A percentile compares a stretch with the other conserved stretches of the same genome.
Conservation (phyloP, 1,284 basidiomycete species). For the Waitea zeae region DNA sequence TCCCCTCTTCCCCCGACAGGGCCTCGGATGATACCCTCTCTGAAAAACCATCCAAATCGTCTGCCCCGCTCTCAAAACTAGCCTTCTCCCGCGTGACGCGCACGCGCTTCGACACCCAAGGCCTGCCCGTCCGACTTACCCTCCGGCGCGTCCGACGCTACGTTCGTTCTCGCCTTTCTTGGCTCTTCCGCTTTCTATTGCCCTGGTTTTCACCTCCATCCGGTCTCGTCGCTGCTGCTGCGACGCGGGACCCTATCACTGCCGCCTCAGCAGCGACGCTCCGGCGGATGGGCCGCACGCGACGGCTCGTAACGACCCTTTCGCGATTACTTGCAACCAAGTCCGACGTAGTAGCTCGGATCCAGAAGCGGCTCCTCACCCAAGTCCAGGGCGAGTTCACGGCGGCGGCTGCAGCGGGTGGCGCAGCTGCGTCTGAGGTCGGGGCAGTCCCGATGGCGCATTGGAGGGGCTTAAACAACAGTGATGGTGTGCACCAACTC, state of each 20-base stretch:
- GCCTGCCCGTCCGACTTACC: slow-evolving; percentile 7
- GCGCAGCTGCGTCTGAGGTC: slow-evolving; percentile 8
- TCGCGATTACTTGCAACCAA: slow-evolving; percentile 68
- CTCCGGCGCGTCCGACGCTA: slow-evolving; percentile 9
- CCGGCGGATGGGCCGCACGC: slow-evolving; percentile 64
- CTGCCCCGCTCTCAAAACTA: background rate
- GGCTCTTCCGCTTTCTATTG: too few relatives aligned
- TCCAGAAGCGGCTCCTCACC: slow-evolving; percentile 55
- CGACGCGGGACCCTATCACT: background rate
- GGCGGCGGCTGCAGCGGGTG: slow-evolving; percentile 17
- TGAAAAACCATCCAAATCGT: background rate
- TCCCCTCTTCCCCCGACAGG: background rate
- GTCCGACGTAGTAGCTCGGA: slow-evolving; percentile 65
- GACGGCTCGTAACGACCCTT: slow-evolving; percentile 73
- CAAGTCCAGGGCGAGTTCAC: slow-evolving; percentile 17
- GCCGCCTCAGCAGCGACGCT: slow-evolving; percentile 25
- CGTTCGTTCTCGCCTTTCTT: slow-evolving; percentile 7
- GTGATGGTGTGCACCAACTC: background rate
- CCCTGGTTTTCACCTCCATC: too few relatives aligned
- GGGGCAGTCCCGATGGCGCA: background rate
- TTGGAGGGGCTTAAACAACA: background rate
- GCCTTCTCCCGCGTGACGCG: slow-evolving; percentile 1
- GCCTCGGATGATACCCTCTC: background rate
- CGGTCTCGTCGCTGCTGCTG: background rate
- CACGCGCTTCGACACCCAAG: slow-evolving; percentile 10